Evolutionary conservation across 2,329 filamentous ascomycete genomes (phyloP).

Genomic region (Ceratocystis eucalypticola): DNA sequence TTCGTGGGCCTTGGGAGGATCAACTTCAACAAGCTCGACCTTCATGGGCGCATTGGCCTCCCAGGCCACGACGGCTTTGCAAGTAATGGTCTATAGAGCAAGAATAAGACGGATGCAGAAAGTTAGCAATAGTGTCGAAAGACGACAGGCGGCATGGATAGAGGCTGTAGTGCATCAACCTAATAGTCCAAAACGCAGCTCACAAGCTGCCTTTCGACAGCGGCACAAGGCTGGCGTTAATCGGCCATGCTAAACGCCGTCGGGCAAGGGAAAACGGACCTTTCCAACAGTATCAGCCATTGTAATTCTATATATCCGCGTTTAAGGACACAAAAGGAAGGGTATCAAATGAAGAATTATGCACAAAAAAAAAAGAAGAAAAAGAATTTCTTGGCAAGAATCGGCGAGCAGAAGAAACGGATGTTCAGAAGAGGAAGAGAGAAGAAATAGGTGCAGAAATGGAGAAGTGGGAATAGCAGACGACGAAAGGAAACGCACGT

Average conservation of each 20-base stretch:
- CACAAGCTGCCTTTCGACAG: no score
- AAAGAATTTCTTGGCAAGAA: not conserved
- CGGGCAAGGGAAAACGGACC: slow-evolving; percentile 5
- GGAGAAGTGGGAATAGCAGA: not conserved
- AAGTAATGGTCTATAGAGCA: slow-evolving; percentile 64
- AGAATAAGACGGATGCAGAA: not conserved
- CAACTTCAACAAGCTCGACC: slow-evolving; percentile 87
- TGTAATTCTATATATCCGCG: not conserved
- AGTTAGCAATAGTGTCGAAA: not conserved
- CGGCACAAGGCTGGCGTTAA: not conserved
- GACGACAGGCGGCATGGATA: no score
- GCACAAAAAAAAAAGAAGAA: not conserved
- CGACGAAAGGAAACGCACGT: not conserved
- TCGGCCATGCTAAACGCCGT: not conserved
- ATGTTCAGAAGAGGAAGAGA: not conserved
- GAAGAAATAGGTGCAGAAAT: not conserved
- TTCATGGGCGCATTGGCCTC: slow-evolving; percentile 80
- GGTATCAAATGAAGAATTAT: not conserved
- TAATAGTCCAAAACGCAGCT: no score
- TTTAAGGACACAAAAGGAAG: not conserved
- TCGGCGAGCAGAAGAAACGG: not conserved
- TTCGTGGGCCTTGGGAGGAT: slow-evolving; percentile 77
- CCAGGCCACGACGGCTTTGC: slow-evolving; percentile 97
- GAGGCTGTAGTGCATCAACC: no score
- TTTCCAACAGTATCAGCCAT: slow-evolving; percentile 20